A percentile compares a stretch with the other conserved stretches of the same genome.
Evolutionary conservation across 148 eudicot genomes (phyloP).

Genomic region (Amaranthus palmeri): DNA sequence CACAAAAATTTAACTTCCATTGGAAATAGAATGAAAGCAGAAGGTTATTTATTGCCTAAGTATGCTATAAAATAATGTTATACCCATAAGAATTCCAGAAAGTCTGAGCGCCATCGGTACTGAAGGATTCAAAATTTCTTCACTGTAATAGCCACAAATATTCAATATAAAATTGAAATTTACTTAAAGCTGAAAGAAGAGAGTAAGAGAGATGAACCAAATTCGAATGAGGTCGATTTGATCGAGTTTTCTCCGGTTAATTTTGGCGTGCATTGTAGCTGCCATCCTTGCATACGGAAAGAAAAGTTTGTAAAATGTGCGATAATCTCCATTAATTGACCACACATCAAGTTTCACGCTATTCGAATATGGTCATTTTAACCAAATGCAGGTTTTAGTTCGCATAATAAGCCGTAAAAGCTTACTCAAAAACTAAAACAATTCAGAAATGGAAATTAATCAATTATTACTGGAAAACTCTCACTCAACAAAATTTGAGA

Average conservation of each 20-base stretch:
- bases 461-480: not conserved
- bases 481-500: no score
- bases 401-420: no score
- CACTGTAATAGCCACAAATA: constrained; percentile 37
- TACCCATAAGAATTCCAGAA: constrained; percentile 98
- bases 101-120: constrained; percentile 96
- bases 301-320: constrained; percentile 5
- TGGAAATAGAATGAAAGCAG: not conserved
- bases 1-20: not conserved
- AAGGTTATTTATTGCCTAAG: not conserved
- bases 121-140: constrained; percentile 81
- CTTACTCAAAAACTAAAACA: not conserved
- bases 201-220: constrained; percentile 44
- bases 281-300: constrained; percentile 63
- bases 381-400: no score
- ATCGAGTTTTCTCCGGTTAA: constrained; percentile 64
- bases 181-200: not conserved
- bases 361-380: no score
- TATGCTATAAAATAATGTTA: not conserved
- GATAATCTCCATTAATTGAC: not conserved
- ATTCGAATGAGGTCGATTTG: constrained; percentile 75
- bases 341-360: not conserved
- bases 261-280: constrained; percentile 87
- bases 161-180: not conserved
- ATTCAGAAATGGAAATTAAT: not conserved